phyloP scores from a whole-genome alignment of 1,284 basidiomycete species.

The Boletus smithii region DNA sequence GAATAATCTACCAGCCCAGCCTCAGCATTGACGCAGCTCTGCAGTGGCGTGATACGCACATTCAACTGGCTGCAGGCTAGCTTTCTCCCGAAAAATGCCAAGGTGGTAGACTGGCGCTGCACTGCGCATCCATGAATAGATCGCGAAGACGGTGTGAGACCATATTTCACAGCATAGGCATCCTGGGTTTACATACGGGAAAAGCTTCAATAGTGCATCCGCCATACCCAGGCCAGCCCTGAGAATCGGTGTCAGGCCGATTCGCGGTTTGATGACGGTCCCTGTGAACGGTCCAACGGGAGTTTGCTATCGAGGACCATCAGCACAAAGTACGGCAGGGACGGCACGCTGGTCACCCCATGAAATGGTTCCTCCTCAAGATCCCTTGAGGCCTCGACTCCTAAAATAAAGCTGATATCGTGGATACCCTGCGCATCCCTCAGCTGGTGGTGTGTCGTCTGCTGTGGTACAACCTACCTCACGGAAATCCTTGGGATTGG shows the following conservation, averaged over 20 bases:
- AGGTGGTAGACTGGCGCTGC: constrained; percentile 86
- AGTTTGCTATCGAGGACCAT: constrained; percentile 45
- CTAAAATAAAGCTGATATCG: constrained; percentile 69
- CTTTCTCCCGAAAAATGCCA: constrained; percentile 88
- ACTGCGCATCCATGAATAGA: constrained; percentile 34
- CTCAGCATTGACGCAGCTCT: constrained; percentile 3
- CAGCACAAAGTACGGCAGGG: not conserved
- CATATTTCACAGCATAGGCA: not conserved
- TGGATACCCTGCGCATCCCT: constrained; percentile 50
- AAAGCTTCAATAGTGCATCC: constrained; percentile 77
- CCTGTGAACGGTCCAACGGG: constrained; percentile 69
- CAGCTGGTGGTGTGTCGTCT: constrained; percentile 1
- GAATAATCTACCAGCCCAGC: constrained; percentile 68
- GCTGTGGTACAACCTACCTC: constrained; percentile 46
- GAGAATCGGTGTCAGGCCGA: constrained; percentile 88
- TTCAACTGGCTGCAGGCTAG: constrained; percentile 89
- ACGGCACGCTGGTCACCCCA: constrained; percentile 46
- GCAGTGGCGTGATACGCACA: constrained; percentile 45
- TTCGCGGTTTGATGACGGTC: constrained; percentile 61
- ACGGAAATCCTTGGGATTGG: constrained; percentile 73
- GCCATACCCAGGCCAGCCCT: constrained; percentile 95
- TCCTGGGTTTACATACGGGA: constrained; percentile 55
- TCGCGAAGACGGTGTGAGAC: constrained; percentile 1
- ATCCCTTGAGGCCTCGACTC: constrained; percentile 69
- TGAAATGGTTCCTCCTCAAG: constrained; percentile 59